Conservation (phyloP, 352 stramenopile genomes). For the Phytopythium aichiense region DNA sequence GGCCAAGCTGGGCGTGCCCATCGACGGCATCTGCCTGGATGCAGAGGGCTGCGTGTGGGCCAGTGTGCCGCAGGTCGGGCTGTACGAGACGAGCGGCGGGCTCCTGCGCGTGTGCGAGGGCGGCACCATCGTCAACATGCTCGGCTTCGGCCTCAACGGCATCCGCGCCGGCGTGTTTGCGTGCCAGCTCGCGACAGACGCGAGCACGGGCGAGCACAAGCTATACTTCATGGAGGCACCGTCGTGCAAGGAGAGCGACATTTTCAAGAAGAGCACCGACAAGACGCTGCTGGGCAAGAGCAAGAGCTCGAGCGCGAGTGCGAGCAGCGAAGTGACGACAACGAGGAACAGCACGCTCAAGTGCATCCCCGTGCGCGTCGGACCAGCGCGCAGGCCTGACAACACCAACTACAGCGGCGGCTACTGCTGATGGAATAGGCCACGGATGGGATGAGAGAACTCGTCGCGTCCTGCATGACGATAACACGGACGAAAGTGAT, state of each 20-base stretch:
- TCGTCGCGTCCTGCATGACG: background rate
- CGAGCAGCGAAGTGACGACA: background rate
- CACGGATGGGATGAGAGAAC: background rate
- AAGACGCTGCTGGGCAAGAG: background rate
- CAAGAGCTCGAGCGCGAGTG: background rate
- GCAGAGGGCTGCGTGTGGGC: constrained; percentile 65
- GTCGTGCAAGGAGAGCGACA: constrained; percentile 31
- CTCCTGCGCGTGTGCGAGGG: constrained; percentile 53
- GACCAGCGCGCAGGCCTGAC: constrained; percentile 29
- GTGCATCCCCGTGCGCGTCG: constrained; percentile 44
- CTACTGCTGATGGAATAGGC: constrained; percentile 32
- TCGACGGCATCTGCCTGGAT: constrained; percentile 63
- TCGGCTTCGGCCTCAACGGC: constrained; percentile 58
- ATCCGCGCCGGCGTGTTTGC: constrained; percentile 51
- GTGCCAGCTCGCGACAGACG: constrained; percentile 57
- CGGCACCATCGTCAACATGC: constrained; percentile 44
- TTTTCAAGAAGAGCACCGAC: constrained; percentile 20
- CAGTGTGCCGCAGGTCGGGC: constrained; percentile 43
- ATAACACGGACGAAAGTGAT: no score
- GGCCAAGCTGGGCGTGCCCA: constrained; percentile 40
- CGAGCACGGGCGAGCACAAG: constrained; percentile 32
- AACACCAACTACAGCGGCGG: constrained; percentile 54
- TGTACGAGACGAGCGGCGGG: constrained; percentile 42
- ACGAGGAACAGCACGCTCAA: constrained; percentile 40
- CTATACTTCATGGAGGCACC: constrained; percentile 58